phyloP scores from a whole-genome alignment of 2,329 filamentous ascomycete species.

The Pseudopithomyces chartarum region DNA sequence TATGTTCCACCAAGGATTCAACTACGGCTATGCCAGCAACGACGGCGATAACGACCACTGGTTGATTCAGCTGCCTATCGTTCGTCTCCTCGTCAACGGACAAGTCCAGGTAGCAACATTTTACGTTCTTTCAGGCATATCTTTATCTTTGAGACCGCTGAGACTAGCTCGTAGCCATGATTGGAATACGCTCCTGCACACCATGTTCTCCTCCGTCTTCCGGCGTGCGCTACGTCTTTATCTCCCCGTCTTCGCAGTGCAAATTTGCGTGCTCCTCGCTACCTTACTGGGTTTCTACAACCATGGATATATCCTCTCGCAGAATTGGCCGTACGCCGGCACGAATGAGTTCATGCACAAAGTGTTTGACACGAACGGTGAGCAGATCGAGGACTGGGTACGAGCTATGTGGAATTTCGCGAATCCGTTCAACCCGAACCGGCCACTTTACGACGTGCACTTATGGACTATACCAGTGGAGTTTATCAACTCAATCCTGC shows the following conservation, averaged over 20 bases:
- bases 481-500: constrained; percentile 28
- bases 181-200: constrained; percentile 46
- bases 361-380: constrained; percentile 11
- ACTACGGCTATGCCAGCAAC: constrained; percentile 52
- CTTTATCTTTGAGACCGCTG: constrained; percentile 52
- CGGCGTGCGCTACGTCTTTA: constrained; percentile 52
- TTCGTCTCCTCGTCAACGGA: constrained; percentile 65
- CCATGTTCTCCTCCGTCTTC: constrained; percentile 52
- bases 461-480: constrained; percentile 35
- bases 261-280: constrained; percentile 45
- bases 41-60: constrained; percentile 54
- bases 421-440: constrained; percentile 18
- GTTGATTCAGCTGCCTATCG: constrained; percentile 52
- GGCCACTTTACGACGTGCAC: constrained; percentile 27
- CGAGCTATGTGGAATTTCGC: constrained; percentile 19
- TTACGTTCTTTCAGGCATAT: constrained; percentile 55
- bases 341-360: constrained; percentile 16
- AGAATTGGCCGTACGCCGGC: constrained; percentile 24
- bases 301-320: constrained; percentile 11
- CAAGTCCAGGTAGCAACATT: constrained; percentile 59
- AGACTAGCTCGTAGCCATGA: constrained; percentile 45
- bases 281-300: constrained; percentile 22
- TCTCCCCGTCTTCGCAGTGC: constrained; percentile 57
- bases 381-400: constrained; percentile 22
- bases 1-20: constrained; percentile 60